These are phyloP conservation scores for Didymosphaeria variabile DNA, from an alignment of 2,329 filamentous ascomycete species.

Conservation along the genomic window DNA sequence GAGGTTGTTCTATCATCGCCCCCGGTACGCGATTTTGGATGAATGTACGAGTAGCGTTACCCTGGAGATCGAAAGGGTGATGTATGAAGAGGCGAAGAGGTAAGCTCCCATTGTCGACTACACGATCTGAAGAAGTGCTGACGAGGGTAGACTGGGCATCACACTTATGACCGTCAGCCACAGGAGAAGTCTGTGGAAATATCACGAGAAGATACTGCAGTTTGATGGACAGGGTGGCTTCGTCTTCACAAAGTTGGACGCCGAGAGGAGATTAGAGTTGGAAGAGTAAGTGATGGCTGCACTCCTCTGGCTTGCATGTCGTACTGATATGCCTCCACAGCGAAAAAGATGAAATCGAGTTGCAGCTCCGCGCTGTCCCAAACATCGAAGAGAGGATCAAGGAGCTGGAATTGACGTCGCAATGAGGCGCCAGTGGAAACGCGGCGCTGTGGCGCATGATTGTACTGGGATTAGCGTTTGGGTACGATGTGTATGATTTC, in stretches of 20 bases:
- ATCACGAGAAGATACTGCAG: constrained; percentile 92
- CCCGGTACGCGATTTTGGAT: constrained; percentile 93
- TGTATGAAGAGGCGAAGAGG: constrained; percentile 95
- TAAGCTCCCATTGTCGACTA: not conserved
- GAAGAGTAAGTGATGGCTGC: constrained; percentile 71
- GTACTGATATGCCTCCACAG: constrained; percentile 45
- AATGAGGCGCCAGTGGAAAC: constrained; percentile 6
- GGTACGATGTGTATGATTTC: not conserved
- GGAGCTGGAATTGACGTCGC: constrained; percentile 67
- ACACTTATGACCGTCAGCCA: constrained; percentile 98
- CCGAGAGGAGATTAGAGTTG: constrained; percentile 81
- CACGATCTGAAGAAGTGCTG: not conserved
- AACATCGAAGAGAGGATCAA: constrained; percentile 86
- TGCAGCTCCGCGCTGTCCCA: constrained; percentile 83
- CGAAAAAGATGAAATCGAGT: constrained; percentile 92
- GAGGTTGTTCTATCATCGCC: constrained; percentile 89
- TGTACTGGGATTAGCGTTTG: not conserved
- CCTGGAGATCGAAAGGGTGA: constrained; percentile 89
- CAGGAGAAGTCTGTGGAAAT: constrained; percentile 91
- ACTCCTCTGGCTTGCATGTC: not conserved
- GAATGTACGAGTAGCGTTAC: constrained; percentile 98
- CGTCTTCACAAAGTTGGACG: constrained; percentile 89
- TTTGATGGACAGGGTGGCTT: constrained; percentile 95
- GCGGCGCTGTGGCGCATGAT: not conserved
- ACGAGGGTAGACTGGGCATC: constrained; percentile 70